Evolutionary conservation across 768 basidiomycete species (phyloP).

Genomic region (Kwoniella shandongensis): DNA sequence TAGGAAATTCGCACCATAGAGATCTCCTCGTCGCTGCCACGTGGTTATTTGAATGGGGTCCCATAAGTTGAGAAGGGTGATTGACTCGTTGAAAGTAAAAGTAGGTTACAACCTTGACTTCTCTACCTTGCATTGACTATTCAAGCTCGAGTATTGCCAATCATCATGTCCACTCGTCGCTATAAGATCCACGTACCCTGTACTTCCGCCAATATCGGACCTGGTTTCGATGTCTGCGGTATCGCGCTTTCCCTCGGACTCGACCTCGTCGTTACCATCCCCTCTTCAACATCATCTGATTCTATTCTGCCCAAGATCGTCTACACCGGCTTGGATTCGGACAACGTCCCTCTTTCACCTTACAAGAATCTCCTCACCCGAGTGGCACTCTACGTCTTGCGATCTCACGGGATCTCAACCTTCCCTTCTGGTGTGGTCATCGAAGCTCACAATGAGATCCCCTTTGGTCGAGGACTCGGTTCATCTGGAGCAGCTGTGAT

Average conservation of each 20-base stretch:
- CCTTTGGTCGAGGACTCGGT: slow-evolving; percentile 94
- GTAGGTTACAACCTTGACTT: too few species aligned
- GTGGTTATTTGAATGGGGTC: too few species aligned
- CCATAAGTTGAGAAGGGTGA: too few species aligned
- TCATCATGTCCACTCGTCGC: slow-evolving; percentile 19
- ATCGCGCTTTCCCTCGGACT: slow-evolving; percentile 87
- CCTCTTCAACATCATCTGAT: slow-evolving; percentile 38
- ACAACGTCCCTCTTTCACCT: slow-evolving; percentile 86
- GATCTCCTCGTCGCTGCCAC: too few species aligned
- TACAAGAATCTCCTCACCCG: slow-evolving; percentile 98
- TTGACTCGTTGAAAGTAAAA: too few species aligned
- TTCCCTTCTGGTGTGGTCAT: slow-evolving; percentile 78
- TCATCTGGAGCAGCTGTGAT: slow-evolving; percentile 99
- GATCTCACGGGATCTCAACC: slow-evolving; percentile 70
- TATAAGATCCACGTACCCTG: slow-evolving; percentile 84
- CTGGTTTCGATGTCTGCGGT: slow-evolving; percentile 99
- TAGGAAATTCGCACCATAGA: too few species aligned
- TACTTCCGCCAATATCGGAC: slow-evolving; percentile 98
- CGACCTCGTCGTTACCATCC: slow-evolving; percentile 66
- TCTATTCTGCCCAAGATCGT: slow-evolving; percentile 61
- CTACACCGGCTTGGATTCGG: slow-evolving; percentile 84
- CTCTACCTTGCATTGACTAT: too few species aligned
- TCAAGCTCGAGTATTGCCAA: too few species aligned
- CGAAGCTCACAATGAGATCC: slow-evolving; percentile 86
- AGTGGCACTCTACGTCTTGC: slow-evolving; percentile 95